Conservation (phyloP, 306 rosid genomes). For the Vigna mungo region DNA sequence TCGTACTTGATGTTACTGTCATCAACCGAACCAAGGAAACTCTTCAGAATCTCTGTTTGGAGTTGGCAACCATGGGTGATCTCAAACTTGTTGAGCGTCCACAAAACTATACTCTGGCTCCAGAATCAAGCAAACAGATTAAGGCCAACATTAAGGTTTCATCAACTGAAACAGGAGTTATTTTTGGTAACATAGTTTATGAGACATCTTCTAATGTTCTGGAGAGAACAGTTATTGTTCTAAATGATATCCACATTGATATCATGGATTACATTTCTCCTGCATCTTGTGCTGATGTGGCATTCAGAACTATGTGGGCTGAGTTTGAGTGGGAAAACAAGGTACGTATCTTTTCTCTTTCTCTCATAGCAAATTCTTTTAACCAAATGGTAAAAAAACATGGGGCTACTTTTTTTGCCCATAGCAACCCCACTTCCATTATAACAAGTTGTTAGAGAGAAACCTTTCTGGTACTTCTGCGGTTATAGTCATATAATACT, state of each 20-base stretch:
- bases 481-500: not conserved
- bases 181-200: slow-evolving; percentile 94
- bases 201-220: slow-evolving; percentile 92
- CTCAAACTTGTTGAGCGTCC: slow-evolving; percentile 99
- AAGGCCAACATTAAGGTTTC: slow-evolving; percentile 99
- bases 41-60: slow-evolving; percentile 97
- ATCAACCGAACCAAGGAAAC: slow-evolving; percentile 97
- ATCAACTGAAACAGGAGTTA: slow-evolving; percentile 97
- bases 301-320: slow-evolving; percentile 99
- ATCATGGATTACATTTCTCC: slow-evolving; percentile 99
- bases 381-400: not conserved
- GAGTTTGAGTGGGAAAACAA: slow-evolving; percentile 99
- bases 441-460: not conserved
- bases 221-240: slow-evolving; percentile 92
- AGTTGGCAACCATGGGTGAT: slow-evolving; percentile 99
- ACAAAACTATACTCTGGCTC: slow-evolving; percentile 95
- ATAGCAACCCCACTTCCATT: not conserved
- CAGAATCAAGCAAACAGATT: slow-evolving; percentile 95
- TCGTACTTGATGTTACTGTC: slow-evolving; percentile 96
- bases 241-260: slow-evolving; percentile 98
- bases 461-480: not conserved
- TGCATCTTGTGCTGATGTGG: slow-evolving; percentile 88
- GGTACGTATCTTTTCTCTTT: slow-evolving; percentile 54
- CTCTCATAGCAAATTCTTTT: slow-evolving; percentile 18
- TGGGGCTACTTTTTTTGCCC: slow-evolving; percentile 19